Base-by-base conservation (phyloP, 164 flowering plant species). In the Dillenia suffruticosa region DNA sequence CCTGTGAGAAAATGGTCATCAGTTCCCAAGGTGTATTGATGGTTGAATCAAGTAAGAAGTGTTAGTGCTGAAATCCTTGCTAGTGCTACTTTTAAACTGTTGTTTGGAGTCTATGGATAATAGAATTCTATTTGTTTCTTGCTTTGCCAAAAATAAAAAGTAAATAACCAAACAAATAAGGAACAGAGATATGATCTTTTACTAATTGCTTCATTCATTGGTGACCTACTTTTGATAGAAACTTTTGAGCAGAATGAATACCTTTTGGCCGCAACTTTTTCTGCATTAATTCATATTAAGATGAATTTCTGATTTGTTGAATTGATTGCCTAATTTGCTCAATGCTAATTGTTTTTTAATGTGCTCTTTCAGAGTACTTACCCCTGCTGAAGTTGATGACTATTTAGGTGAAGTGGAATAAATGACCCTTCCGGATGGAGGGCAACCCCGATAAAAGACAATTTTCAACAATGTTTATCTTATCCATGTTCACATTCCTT, bases 401-500 rank as follows among this genome's bases (percentile, higher is more conserved):
- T 88, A 86, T 60, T 75, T 88, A 80, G 88, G 76, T 57, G 92
- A 88, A 79, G 95, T 88, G 53, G 95, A 88, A 60, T 88, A 83
- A 47, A 7, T 48, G 16, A 32, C 26, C 43, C 15, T 24, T 13
- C 46, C 40, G 7, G 40, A 32, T 32, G 40, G 40, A 32, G 6
- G 40, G 6, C 6, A 32, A 32, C 40, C 40, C 40, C 0, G 40
- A 4, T 32, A 32, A 0, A 32, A 7, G 40, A 32, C 40, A 32
- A 32, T 32, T 4, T 32, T 32, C 40, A 32, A 6, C 40, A 4
- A 32, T 32, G 5, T 32, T 32, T 32, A 32, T 32, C 40, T 5
- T 0, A 32, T 32, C 40, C 40, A 4, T 32, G 40, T 32, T 26
- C 6, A 5, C 40, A 32, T 32, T 32, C 40, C 40, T 32, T 32